A percentile compares a stretch with the other conserved stretches of the same genome.
phyloP scores from a whole-genome alignment of 2,329 filamentous ascomycete genomes.

The Stromatinia cepivora region DNA sequence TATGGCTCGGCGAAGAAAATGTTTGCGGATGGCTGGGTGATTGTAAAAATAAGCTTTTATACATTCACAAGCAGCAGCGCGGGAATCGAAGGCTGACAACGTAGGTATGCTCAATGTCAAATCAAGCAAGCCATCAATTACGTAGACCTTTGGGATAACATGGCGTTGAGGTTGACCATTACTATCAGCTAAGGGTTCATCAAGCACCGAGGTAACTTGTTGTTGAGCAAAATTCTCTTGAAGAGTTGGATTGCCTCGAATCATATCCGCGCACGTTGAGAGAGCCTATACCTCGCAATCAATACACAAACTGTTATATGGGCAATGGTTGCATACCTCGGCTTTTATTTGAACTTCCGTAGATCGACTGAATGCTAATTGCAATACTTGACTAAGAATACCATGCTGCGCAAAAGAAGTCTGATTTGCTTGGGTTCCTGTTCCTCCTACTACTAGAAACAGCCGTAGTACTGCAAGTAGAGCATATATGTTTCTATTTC shows the following conservation, averaged over 20 bases:
- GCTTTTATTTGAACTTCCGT: conserved; percentile 77
- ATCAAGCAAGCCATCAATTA: conserved; percentile 90
- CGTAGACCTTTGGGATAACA: conserved; percentile 68
- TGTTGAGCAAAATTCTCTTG: conserved; percentile 90
- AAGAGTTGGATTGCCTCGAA: conserved; percentile 73
- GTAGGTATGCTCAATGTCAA: conserved; percentile 70
- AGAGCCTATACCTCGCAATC: conserved; percentile 59
- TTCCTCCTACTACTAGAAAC: conserved; percentile 79
- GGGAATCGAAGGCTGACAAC: conserved; percentile 71
- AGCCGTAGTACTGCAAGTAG: conserved; percentile 82
- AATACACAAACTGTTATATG: conserved; percentile 23
- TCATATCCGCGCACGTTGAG: conserved; percentile 82
- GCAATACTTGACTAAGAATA: conserved; percentile 74
- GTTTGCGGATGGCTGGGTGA: conserved; percentile 76
- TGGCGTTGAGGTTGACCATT: conserved; percentile 50
- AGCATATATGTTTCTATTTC: conserved; percentile 89
- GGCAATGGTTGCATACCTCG: conserved; percentile 55
- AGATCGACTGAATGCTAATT: conserved; percentile 74
- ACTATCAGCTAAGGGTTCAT: conserved; percentile 40
- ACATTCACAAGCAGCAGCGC: conserved; percentile 83
- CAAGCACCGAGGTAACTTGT: conserved; percentile 66
- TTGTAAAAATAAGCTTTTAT: conserved; percentile 89
- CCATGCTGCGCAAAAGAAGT: conserved; percentile 81
- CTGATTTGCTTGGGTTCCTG: conserved; percentile 81
- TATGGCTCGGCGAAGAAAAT: conserved; percentile 87